Evolutionary conservation across 2,329 filamentous ascomycete species (phyloP).

Genomic region (Diaporthe sp.): DNA sequence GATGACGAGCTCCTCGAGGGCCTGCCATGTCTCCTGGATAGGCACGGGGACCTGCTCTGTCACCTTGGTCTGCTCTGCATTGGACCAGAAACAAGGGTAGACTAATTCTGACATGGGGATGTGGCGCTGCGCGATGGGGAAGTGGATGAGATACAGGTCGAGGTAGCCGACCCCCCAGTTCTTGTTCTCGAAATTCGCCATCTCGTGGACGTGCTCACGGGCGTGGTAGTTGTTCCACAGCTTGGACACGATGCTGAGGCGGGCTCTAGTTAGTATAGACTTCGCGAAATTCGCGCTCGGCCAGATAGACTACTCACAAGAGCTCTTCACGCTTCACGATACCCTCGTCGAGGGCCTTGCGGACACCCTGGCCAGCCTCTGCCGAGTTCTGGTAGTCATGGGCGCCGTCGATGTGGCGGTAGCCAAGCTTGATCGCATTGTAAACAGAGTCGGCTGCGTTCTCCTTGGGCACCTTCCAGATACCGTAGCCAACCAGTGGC

Average conservation of each 20-base stretch:
- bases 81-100: constrained; percentile 85
- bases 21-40: constrained; percentile 86
- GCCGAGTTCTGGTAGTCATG: constrained; percentile 75
- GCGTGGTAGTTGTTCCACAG: constrained; percentile 76
- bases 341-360: constrained; percentile 66
- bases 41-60: constrained; percentile 76
- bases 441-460: constrained; percentile 68
- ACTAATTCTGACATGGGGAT: constrained; percentile 81
- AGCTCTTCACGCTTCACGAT: constrained; percentile 74
- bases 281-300: neutral
- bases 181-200: constrained; percentile 72
- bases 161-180: constrained; percentile 84
- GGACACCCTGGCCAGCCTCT: constrained; percentile 75
- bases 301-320: constrained; percentile 53
- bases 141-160: constrained; percentile 91
- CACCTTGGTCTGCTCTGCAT: constrained; percentile 69
- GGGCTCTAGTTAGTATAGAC: neutral
- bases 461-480: constrained; percentile 56
- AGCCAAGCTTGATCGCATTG: constrained; percentile 67
- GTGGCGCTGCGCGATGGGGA: constrained; percentile 88
- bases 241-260: constrained; percentile 69
- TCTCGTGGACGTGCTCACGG: constrained; percentile 72
- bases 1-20: constrained; percentile 82
- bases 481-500: constrained; percentile 57
- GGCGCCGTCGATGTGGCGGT: constrained; percentile 66